Percentiles rank a stretch among this genome's conserved stretches.
phyloP scores from a whole-genome alignment of 306 rosid species.

The Glycine tomentella region DNA sequence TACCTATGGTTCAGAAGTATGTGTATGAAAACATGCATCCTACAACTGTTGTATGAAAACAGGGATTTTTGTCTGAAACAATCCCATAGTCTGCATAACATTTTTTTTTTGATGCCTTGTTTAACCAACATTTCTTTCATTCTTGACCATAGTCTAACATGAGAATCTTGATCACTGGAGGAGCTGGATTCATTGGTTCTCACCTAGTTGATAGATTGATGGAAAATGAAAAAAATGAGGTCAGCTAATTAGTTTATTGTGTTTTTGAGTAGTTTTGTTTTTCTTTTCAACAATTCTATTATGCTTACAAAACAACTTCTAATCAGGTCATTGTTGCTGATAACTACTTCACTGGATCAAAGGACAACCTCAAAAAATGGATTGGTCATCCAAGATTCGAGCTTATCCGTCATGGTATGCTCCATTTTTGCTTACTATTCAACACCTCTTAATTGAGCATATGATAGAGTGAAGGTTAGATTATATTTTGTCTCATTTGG shows the following conservation, averaged over 20 bases:
- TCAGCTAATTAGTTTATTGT: slow-evolving; percentile 38
- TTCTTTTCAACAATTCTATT: not conserved
- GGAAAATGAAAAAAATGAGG: slow-evolving; percentile 98
- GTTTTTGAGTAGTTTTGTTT: not conserved
- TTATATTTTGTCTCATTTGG: not conserved
- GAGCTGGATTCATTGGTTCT: slow-evolving; percentile 99
- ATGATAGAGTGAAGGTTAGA: slow-evolving; percentile 9
- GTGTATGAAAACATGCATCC: not conserved
- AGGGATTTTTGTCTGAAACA: slow-evolving; percentile 2
- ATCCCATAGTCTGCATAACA: not conserved
- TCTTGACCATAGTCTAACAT: slow-evolving; percentile 72
- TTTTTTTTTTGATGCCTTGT: slow-evolving; percentile 12
- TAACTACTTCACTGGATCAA: slow-evolving; percentile 94
- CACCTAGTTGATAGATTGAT: slow-evolving; percentile 95
- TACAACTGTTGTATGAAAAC: slow-evolving; percentile 28
- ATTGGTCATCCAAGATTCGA: slow-evolving; percentile 97
- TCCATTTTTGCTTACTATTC: slow-evolving; percentile 32
- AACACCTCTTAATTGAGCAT: not conserved
- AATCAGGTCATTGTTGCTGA: slow-evolving; percentile 89
- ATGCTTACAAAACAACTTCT: not conserved
- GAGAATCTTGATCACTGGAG: slow-evolving; percentile 96
- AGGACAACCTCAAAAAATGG: slow-evolving; percentile 92
- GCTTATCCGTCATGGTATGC: slow-evolving; percentile 94
- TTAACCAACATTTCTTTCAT: slow-evolving; percentile 32
- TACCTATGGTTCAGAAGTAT: slow-evolving; percentile 9